These are phyloP conservation scores for Lenwebbia sp. DNA, from an alignment of 345 rosid species.

Conservation along the genomic window DNA sequence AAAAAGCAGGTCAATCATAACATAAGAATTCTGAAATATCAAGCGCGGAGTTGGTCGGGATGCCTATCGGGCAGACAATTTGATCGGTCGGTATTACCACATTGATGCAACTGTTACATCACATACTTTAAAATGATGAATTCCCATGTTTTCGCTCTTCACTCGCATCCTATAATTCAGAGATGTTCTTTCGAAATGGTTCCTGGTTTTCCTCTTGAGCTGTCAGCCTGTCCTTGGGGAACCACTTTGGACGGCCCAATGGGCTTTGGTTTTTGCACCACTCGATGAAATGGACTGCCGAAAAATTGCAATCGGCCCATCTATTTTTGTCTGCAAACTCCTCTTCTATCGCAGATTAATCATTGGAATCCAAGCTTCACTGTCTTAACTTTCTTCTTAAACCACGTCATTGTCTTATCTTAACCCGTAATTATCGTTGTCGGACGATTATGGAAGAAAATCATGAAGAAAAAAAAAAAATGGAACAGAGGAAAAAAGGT, in stretches of 20 bases:
- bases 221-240: no score
- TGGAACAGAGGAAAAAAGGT: no score
- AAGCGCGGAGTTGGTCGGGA: fast-evolving
- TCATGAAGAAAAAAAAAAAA: not conserved
- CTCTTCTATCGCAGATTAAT: not conserved
- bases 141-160: not conserved
- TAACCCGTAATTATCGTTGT: not conserved
- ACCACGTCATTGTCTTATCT: not conserved
- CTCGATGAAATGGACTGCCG: no score
- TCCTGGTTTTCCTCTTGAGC: no score
- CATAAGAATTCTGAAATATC: not conserved
- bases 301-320: not conserved
- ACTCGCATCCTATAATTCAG: not conserved
- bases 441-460: not conserved
- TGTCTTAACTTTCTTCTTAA: not conserved
- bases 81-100: not conserved
- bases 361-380: not conserved
- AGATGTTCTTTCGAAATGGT: no score
- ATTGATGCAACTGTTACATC: not conserved
- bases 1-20: not conserved
- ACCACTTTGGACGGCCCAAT: no score
- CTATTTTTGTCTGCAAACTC: not conserved
- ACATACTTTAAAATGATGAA: not conserved
- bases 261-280: no score
- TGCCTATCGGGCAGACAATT: not conserved